A percentile compares a stretch with the other conserved stretches of the same genome.
Evolutionary conservation across 2,329 filamentous ascomycete genomes (phyloP).

Genomic region (Hymenoscyphus salicellus): DNA sequence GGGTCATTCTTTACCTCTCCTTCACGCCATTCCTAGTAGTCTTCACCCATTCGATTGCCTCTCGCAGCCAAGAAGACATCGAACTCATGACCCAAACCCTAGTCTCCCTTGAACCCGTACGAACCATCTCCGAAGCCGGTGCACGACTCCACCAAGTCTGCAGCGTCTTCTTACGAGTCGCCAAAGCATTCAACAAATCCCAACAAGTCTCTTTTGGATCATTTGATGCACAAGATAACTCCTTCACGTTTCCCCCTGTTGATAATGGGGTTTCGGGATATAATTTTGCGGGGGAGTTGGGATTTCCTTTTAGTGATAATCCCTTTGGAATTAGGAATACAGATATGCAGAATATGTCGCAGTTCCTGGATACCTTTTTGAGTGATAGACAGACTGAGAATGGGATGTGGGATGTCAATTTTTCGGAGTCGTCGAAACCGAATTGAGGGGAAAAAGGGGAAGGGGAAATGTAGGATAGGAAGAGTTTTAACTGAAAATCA

Average conservation of each 20-base stretch:
- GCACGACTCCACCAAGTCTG: constrained; percentile 18
- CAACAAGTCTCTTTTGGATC: constrained; percentile 12
- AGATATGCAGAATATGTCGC: constrained; percentile 5
- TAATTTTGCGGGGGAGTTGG: not conserved
- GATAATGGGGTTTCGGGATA: not conserved
- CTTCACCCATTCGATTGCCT: constrained; percentile 21
- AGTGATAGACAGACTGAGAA: not conserved
- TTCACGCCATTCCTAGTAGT: constrained; percentile 23
- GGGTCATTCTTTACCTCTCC: constrained; percentile 20
- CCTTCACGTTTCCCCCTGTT: constrained; percentile 12
- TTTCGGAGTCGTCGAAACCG: not conserved
- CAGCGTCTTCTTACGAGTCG: constrained; percentile 18
- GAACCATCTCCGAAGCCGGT: constrained; percentile 14
- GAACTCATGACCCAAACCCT: constrained; percentile 17
- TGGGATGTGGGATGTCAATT: not conserved
- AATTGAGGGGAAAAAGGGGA: not conserved
- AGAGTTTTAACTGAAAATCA: no score
- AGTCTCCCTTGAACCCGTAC: constrained; percentile 14
- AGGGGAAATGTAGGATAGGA: not conserved
- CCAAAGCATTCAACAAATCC: constrained; percentile 16
- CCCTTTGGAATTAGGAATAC: not conserved
- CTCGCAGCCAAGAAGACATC: constrained; percentile 15
- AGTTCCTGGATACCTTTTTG: constrained; percentile 1
- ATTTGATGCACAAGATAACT: constrained; percentile 17
- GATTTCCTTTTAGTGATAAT: constrained; percentile 4